These are phyloP conservation scores for Sophora flavescens DNA, from an alignment of 306 rosid species.

Conservation along the genomic window DNA sequence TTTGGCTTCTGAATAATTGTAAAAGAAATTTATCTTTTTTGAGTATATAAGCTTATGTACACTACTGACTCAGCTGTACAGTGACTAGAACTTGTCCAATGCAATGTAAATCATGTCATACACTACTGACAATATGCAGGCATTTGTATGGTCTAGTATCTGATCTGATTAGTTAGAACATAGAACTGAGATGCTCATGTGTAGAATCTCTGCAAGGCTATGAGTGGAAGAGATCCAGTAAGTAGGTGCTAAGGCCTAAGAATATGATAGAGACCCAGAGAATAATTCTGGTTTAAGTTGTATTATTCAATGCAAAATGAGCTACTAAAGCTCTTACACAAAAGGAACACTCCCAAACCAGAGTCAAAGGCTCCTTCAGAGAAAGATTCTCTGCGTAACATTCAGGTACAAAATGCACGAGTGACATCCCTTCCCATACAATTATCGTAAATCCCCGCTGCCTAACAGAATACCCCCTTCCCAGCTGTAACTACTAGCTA, in stretches of 20 bases:
- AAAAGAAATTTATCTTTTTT: not conserved
- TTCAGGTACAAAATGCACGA: too few species aligned
- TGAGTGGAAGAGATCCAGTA: not conserved
- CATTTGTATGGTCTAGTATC: conserved; percentile 8
- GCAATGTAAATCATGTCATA: not conserved
- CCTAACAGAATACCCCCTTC: too few species aligned
- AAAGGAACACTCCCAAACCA: too few species aligned
- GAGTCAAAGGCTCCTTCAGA: too few species aligned
- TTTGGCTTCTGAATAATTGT: conserved; percentile 3
- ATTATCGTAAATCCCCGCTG: too few species aligned
- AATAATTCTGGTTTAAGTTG: too few species aligned
- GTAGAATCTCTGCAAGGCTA: conserved; percentile 5
- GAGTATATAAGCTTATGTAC: not conserved
- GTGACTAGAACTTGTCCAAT: not conserved
- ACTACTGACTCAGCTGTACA: not conserved
- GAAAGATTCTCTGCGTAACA: too few species aligned
- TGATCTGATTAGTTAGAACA: conserved; percentile 19
- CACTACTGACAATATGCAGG: not conserved
- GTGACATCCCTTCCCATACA: too few species aligned
- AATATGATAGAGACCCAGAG: too few species aligned
- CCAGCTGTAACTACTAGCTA: too few species aligned
- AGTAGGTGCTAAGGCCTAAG: conserved; percentile 17
- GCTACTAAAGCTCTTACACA: too few species aligned
- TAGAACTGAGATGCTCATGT: conserved; percentile 18
- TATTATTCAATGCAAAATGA: too few species aligned